These are phyloP conservation scores for Hylodesmum podocarpum DNA, from an alignment of 306 rosid genomes.

Conservation along the genomic window DNA sequence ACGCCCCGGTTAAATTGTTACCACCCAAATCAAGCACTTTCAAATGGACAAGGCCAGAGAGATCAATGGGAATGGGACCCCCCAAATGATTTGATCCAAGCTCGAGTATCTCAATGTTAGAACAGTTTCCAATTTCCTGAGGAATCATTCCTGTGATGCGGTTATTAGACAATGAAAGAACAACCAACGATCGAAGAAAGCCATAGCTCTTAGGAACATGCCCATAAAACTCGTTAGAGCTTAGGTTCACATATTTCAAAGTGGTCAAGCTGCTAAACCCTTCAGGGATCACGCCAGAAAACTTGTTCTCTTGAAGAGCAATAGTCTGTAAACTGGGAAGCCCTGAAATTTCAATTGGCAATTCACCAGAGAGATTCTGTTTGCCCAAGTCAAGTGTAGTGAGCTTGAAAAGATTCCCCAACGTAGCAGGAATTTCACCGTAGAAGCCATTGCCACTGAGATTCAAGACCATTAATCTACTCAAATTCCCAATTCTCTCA, in stretches of 20 bases:
- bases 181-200: not conserved
- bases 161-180: not conserved
- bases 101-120: not conserved
- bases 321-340: not conserved
- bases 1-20: not conserved
- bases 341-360: not conserved
- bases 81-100: not conserved
- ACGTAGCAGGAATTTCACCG: not conserved
- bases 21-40: not conserved
- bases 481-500: not conserved
- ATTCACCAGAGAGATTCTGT: conserved; percentile 10
- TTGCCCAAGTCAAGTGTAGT: conserved; percentile 5
- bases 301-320: conserved; percentile 9
- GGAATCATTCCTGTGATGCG: not conserved
- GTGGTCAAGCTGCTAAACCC: conserved; percentile 1
- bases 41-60: conserved; percentile 4
- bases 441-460: not conserved
- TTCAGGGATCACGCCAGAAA: not conserved
- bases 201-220: not conserved
- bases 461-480: not conserved
- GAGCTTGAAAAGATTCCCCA: not conserved
- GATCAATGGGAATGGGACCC: not conserved
- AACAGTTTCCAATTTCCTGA: not conserved
- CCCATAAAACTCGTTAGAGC: not conserved
- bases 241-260: not conserved